Conservation (phyloP, 116 monocot species). For the Cymodocea nodosa region DNA sequence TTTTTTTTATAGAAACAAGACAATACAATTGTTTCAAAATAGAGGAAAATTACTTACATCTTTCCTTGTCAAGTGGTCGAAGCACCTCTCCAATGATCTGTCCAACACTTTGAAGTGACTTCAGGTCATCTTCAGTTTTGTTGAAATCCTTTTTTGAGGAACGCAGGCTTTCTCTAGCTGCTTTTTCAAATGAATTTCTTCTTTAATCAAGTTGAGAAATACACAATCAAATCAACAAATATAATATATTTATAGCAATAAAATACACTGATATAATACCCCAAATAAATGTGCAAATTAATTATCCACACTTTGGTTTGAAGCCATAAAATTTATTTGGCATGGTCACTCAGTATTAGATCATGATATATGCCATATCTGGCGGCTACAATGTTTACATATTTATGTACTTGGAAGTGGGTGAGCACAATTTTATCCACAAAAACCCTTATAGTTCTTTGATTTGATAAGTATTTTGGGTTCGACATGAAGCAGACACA, state of each 20-base stretch:
- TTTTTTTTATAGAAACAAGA: not conserved
- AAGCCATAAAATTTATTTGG: too few relatives aligned
- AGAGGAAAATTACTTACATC: constrained; percentile 36
- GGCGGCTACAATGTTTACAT: too few relatives aligned
- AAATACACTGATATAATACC: too few relatives aligned
- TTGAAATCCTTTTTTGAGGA: constrained; percentile 66
- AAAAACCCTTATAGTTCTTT: too few relatives aligned
- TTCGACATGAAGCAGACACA: too few relatives aligned
- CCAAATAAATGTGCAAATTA: too few relatives aligned
- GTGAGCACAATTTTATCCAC: too few relatives aligned
- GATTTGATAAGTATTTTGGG: too few relatives aligned
- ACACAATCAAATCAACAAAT: not conserved
- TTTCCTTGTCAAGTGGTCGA: constrained; percentile 91
- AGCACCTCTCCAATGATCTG: constrained; percentile 99
- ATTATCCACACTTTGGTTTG: too few relatives aligned
- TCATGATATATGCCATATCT: too few relatives aligned
- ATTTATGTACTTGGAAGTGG: too few relatives aligned
- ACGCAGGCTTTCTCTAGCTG: constrained; percentile 69
- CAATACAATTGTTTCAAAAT: not conserved
- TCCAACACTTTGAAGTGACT: constrained; percentile 94
- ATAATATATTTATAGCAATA: not conserved
- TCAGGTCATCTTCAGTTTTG: constrained; percentile 98
- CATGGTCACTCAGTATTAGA: too few relatives aligned
- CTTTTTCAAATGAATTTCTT: not conserved
- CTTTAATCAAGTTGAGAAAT: not conserved